Conservation (phyloP, 1,284 basidiomycete species). For the Apiotrichum sp. region DNA sequence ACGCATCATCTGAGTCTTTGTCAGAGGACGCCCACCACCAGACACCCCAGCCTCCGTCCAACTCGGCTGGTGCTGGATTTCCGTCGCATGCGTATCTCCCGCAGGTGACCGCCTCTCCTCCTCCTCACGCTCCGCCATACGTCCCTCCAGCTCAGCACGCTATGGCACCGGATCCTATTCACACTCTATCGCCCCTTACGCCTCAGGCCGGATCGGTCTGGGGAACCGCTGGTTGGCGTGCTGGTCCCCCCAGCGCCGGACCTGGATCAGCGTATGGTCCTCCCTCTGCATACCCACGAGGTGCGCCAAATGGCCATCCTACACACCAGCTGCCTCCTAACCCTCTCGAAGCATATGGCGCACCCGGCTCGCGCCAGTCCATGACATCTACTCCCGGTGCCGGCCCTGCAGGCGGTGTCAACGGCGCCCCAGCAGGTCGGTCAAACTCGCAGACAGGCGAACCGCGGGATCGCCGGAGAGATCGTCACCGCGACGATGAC, state of each 20-base stretch:
- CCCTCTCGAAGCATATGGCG: constrained; percentile 20
- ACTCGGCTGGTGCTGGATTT: background rate
- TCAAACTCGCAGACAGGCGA: constrained; percentile 17
- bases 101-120: constrained; percentile 37
- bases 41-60: constrained; percentile 8
- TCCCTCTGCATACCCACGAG: constrained; percentile 3
- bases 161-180: constrained; percentile 44
- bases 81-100: constrained; percentile 24
- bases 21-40: constrained; percentile 10
- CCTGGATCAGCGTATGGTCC: constrained; percentile 6
- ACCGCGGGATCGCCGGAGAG: constrained; percentile 16
- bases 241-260: constrained; percentile 12
- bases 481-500: constrained; percentile 24
- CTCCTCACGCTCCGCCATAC: constrained; percentile 37
- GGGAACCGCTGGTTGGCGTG: constrained; percentile 14
- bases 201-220: constrained; percentile 15
- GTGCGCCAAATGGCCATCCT: constrained; percentile 17
- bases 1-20: constrained; percentile 9
- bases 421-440: constrained; percentile 8
- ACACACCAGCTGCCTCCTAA: constrained; percentile 19
- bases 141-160: constrained; percentile 43
- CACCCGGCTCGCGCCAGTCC: constrained; percentile 17
- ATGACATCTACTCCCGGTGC: constrained; percentile 17
- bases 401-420: constrained; percentile 5
- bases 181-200: constrained; percentile 18